phyloP scores from a whole-genome alignment of 78 protist species.

The Tieghemostelium lacteum region DNA sequence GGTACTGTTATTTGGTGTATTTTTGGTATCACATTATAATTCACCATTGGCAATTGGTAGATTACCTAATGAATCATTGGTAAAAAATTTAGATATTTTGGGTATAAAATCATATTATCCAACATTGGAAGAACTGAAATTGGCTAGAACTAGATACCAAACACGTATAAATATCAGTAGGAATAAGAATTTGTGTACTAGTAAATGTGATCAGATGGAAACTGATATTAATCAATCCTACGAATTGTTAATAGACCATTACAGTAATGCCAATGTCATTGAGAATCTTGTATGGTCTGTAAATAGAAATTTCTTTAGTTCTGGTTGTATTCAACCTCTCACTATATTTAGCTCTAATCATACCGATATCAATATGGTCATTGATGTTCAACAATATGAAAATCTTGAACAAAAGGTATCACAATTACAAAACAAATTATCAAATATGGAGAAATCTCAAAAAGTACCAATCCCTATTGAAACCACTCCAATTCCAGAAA shows the following conservation, averaged over 20 bases:
- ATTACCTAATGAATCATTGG: no score
- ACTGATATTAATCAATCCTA: background rate
- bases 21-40: background rate
- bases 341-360: background rate
- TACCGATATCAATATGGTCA: no score
- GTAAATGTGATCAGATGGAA: background rate
- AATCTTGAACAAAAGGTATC: background rate
- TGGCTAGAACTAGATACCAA: no score
- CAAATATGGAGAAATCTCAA: background rate
- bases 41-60: no score
- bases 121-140: background rate
- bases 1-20: background rate
- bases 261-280: no score
- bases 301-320: no score
- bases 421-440: background rate
- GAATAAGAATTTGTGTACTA: background rate
- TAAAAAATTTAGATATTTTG: background rate
- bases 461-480: background rate
- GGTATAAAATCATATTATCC: conserved; percentile 2
- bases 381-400: no score
- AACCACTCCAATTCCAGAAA: background rate
- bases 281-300: background rate
- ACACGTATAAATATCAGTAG: no score
- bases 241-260: background rate
- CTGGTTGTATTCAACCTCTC: background rate